A percentile compares a stretch with the other conserved stretches of the same genome.
These are phyloP conservation scores for Nemania sp. DNA, from an alignment of 2,329 filamentous ascomycete species.

Conservation along the genomic window DNA sequence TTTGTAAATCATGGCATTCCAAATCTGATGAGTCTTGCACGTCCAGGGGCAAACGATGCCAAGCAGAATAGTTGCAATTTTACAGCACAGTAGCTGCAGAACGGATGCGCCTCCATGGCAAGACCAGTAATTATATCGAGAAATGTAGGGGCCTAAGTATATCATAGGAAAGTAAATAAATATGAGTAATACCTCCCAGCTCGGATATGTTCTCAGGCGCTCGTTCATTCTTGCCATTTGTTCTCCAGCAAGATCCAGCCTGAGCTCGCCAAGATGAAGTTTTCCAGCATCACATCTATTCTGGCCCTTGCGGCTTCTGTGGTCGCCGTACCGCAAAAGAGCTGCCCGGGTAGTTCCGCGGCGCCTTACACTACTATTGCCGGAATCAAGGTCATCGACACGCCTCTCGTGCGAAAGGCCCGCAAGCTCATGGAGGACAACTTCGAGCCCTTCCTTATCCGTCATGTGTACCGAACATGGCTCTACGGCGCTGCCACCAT, in stretches of 20 bases:
- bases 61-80: background rate
- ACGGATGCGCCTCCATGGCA: background rate
- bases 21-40: conserved; percentile 14
- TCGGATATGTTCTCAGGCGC: background rate
- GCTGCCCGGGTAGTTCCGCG: conserved; percentile 13
- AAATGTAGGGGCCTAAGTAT: background rate
- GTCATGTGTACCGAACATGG: conserved; percentile 32
- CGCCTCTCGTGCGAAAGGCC: conserved; percentile 30
- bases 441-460: conserved; percentile 26
- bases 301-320: conserved; percentile 19
- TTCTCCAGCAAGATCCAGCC: background rate
- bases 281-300: conserved; percentile 19
- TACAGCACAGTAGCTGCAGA: background rate
- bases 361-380: conserved; percentile 30
- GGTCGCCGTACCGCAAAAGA: conserved; percentile 13
- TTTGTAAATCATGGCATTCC: conserved; percentile 6
- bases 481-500: conserved; percentile 31
- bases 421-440: conserved; percentile 24
- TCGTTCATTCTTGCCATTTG: background rate
- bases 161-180: conserved; percentile 4
- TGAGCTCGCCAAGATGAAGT: conserved; percentile 21
- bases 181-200: conserved; percentile 5
- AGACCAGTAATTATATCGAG: background rate
- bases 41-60: conserved; percentile 14
- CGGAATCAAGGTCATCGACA: conserved; percentile 33